Conservation (phyloP, 805 yeast genomes). For the Kodamaea jinghongensis region DNA sequence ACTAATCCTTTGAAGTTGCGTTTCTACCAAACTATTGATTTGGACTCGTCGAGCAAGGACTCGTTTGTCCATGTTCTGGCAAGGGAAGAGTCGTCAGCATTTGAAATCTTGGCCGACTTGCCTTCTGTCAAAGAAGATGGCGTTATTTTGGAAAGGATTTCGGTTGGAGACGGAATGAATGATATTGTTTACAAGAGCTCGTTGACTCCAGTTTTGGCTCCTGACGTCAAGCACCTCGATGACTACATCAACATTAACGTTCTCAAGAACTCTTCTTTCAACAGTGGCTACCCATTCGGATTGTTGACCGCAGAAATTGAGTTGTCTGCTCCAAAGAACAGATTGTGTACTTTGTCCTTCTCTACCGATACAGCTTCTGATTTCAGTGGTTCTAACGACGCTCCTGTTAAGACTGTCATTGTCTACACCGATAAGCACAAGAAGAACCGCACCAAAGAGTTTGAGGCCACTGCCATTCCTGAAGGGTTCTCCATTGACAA, state of each 20-base stretch:
- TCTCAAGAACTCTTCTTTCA: constrained; percentile 46
- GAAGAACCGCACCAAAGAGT: constrained; percentile 7
- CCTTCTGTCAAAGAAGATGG: constrained; percentile 55
- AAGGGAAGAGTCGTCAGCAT: constrained; percentile 45
- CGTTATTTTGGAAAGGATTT: constrained; percentile 31
- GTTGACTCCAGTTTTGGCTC: constrained; percentile 41
- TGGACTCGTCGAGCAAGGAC: constrained; percentile 26
- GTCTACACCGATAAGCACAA: constrained; percentile 43
- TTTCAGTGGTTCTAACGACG: constrained; percentile 19
- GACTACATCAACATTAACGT: constrained; percentile 52
- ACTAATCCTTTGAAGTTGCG: constrained; percentile 68
- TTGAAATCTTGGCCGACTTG: constrained; percentile 50
- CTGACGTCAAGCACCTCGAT: constrained; percentile 30
- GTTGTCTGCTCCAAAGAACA: constrained; percentile 57
- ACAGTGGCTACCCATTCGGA: constrained; percentile 51
- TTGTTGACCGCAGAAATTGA: constrained; percentile 63
- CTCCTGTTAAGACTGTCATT: constrained; percentile 66
- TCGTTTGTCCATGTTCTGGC: constrained; percentile 50
- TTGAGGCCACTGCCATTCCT: constrained; percentile 27
- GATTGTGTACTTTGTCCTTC: constrained; percentile 64
- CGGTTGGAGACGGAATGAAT: constrained; percentile 46
- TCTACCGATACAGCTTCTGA: constrained; percentile 44
- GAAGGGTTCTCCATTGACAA: constrained; percentile 45
- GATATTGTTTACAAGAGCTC: constrained; percentile 51
- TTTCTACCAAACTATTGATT: constrained; percentile 60